Evolutionary conservation across 2,329 filamentous ascomycete genomes (phyloP).

Genomic region (Meredithiella fracta): DNA sequence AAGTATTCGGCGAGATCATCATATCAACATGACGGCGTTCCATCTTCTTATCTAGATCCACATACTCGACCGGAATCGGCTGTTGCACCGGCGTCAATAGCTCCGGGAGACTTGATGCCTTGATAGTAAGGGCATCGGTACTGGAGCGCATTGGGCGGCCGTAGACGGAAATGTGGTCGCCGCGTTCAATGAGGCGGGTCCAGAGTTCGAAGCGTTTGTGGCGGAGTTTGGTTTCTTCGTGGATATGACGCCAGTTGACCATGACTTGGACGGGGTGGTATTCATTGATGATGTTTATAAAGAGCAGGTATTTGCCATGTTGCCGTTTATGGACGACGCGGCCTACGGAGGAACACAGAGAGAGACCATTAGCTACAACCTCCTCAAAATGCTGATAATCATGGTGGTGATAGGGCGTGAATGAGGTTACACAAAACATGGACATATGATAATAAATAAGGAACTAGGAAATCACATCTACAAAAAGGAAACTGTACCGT

Average conservation of each 20-base stretch:
- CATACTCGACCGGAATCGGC: slow-evolving; percentile 54
- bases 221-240: slow-evolving; percentile 21
- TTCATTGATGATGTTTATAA: slow-evolving; percentile 64
- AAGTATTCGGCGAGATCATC: slow-evolving; percentile 52
- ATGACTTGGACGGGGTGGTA: slow-evolving; percentile 60
- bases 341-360: slow-evolving; percentile 31
- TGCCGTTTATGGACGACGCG: slow-evolving; percentile 57
- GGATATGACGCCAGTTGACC: slow-evolving; percentile 42
- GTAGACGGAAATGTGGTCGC: slow-evolving; percentile 64
- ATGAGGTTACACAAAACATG: not conserved
- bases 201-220: slow-evolving; percentile 39
- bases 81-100: slow-evolving; percentile 66
- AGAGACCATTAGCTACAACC: slow-evolving; percentile 12
- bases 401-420: not conserved
- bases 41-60: slow-evolving; percentile 54
- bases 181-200: slow-evolving; percentile 52
- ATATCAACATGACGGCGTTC: slow-evolving; percentile 75
- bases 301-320: slow-evolving; percentile 63
- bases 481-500: slow-evolving; percentile 17
- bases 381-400: slow-evolving; percentile 16
- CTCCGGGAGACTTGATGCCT: slow-evolving; percentile 49
- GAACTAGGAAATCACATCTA: not conserved
- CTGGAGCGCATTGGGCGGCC: slow-evolving; percentile 54
- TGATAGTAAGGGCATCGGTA: slow-evolving; percentile 61
- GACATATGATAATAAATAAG: not conserved